Evolutionary conservation across 2,329 filamentous ascomycete species (phyloP), one percentile per base, ranked within the genome.

Genomic region (Botrytis elliptica): DNA sequence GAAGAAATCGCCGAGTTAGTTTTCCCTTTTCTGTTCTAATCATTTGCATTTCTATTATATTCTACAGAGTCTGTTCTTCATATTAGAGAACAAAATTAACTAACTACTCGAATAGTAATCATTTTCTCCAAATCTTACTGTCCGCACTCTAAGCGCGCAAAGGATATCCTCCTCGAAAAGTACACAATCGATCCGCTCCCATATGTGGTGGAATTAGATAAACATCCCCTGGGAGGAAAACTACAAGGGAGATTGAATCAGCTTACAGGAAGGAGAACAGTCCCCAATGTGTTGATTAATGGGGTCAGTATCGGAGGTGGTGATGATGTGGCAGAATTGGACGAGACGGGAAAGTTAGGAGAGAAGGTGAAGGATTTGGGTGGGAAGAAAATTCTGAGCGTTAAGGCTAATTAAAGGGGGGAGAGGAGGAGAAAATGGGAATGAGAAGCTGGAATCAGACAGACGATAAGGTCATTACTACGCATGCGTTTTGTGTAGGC

Each of bases 51-150:
- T 18, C 5, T 7, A 29, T 22, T 57, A 10, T 63, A 10, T 59
- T 59, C 18, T 36, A 20, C 6, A 14, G 22, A 44, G 20, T 25
- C 42, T 46, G 40, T 29, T 42, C 29, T 55, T 66, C 46, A 36
- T 65, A 40, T 42, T n/a, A 46, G 29, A 42, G 25, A 72, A 20
- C 57, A 71, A 64, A 62, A 36, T 70, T 62, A 63, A 36, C 71
- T 75, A 55, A 60, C 73, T 29, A 33, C 64, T 66, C n/a, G 5
- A 33, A n/a, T 20, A 96, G 94, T 98, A 75, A 93, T 98, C 81
- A 93, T 99, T 79, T 98, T 98, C 85, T 97, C 94, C 76, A 98
- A 99, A 83, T 89, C 92, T 1, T 97, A 95, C 84, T 99, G 96
- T 83, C 94, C 92, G 0, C 91, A 89, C 84, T 98, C 94, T 70